Percentiles rank a stretch among this genome's conserved stretches.
Evolutionary conservation across 306 rosid species (phyloP).

Genomic region (Castanea crenata): DNA sequence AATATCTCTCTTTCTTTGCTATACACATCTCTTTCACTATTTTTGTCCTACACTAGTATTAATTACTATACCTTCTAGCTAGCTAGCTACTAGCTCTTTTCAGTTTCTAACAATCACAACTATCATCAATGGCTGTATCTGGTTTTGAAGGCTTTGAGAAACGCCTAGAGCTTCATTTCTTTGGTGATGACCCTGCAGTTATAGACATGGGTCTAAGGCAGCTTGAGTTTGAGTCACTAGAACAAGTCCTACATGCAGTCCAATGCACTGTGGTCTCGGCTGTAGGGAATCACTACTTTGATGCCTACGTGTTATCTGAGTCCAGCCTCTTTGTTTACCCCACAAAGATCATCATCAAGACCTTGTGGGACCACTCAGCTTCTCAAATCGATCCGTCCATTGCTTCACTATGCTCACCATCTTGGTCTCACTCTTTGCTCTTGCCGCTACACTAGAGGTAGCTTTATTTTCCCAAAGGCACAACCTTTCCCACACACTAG

Average conservation of each 20-base stretch:
- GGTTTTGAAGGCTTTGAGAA: conserved; percentile 97
- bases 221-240: conserved; percentile 56
- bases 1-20: background rate
- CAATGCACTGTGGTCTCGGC: conserved; percentile 96
- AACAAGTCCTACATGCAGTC: conserved; percentile 66
- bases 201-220: conserved; percentile 59
- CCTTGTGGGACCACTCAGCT: conserved; percentile 99
- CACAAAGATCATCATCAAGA: conserved; percentile 86
- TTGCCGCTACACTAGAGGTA: conserved; percentile 78
- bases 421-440: conserved; percentile 54
- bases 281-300: conserved; percentile 75
- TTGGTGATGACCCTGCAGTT: conserved; percentile 57
- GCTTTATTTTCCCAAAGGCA: conserved; percentile 73
- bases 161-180: conserved; percentile 91
- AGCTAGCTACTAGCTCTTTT: too few relatives aligned
- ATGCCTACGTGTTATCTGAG: conserved; percentile 87
- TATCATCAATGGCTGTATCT: conserved; percentile 61
- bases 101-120: too few relatives aligned
- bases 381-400: conserved; percentile 75
- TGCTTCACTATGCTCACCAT: conserved; percentile 52
- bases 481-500: conserved; percentile 87
- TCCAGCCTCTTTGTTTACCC: conserved; percentile 98
- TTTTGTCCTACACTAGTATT: background rate
- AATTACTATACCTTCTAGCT: too few relatives aligned
- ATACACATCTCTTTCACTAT: background rate